A percentile compares a stretch with the other conserved stretches of the same genome.
phyloP scores from a whole-genome alignment of 2,329 filamentous ascomycete genomes.

The Emergomyces pasteurianus region DNA sequence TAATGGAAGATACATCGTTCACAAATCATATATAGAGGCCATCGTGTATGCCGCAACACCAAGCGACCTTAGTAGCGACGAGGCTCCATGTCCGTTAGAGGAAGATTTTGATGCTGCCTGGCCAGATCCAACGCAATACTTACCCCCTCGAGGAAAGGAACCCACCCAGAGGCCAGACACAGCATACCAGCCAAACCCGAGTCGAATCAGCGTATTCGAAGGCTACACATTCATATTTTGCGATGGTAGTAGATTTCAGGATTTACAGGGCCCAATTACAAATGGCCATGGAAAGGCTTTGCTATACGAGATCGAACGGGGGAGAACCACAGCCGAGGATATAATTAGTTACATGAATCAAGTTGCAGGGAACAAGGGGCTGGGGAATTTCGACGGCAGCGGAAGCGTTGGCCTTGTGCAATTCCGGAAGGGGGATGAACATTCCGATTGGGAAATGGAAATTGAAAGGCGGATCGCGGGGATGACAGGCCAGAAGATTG shows the following conservation, averaged over 20 bases:
- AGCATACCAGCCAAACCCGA: conserved; percentile 59
- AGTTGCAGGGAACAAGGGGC: conserved; percentile 60
- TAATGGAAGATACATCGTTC: conserved; percentile 67
- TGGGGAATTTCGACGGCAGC: conserved; percentile 51
- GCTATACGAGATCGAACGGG: conserved; percentile 48
- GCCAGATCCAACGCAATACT: conserved; percentile 60
- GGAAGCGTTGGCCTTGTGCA: conserved; percentile 66
- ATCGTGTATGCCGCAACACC: conserved; percentile 50
- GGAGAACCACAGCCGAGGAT: conserved; percentile 58
- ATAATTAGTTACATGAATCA: conserved; percentile 66
- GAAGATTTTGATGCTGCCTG: conserved; percentile 66
- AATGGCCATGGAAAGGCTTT: conserved; percentile 75
- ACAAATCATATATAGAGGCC: conserved; percentile 59
- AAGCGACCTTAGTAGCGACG: conserved; percentile 38
- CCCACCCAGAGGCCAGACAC: conserved; percentile 54
- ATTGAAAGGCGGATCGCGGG: conserved; percentile 60
- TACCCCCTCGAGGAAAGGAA: conserved; percentile 67
- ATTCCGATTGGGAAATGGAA: conserved; percentile 54
- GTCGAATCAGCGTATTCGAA: conserved; percentile 61
- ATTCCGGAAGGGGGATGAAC: conserved; percentile 48
- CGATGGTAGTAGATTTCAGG: conserved; percentile 61
- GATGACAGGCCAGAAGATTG: conserved; percentile 64
- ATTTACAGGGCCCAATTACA: conserved; percentile 60
- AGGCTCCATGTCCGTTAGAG: conserved; percentile 52
- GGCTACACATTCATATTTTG: conserved; percentile 86